Evolutionary conservation across 495 filamentous ascomycete species (phyloP), one percentile per base, ranked within the genome.

Genomic region (Penicillium cinerascens): DNA sequence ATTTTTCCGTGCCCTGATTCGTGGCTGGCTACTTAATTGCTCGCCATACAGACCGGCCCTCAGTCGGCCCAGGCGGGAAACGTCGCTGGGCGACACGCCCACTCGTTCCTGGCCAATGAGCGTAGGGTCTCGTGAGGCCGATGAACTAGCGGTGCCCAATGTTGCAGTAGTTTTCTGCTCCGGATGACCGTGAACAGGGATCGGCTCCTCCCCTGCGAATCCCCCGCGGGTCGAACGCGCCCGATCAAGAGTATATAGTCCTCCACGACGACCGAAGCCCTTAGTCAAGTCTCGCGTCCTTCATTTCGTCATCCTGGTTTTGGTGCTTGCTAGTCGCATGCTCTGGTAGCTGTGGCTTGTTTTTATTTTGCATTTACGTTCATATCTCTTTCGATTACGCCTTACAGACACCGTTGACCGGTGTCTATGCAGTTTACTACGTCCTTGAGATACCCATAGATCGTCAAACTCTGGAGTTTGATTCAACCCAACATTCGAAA

Each of bases 401-500:
- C 40, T 29, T n/a, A 39, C 23, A 29, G 25, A 55, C 45, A 65
- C 70, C 63, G 72, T 75, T 65, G 72, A 81, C 66, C 78, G 71
- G 78, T 68, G 64, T 69, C 52, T 47, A 65, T 56, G 59, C 54
- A 44, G 38, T 60, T 58, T 58, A 48, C 40, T 56, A 65, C 55
- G 52, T 54, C 37, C 48, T 62, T 55, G 50, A 68, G 63, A 69
- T 73, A 73, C 70, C 67, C 65, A 56, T 66, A 71, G 60, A 71
- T 56, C 55, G 51, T 56, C 37, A 44, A 22, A 21, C 41, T 33
- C 50, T 40, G 52, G 51, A 54, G 54, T 58, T 58, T 47, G 39
- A 27, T 46, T 44, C 52, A 53, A 53, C 15, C 49, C 58, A 59
- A 38, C 37, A 67, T 52, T 47, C 37, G 33, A 16, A 17, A 15